Evolutionary conservation across 345 rosid genomes (phyloP).

Genomic region (Camelina laxa): DNA sequence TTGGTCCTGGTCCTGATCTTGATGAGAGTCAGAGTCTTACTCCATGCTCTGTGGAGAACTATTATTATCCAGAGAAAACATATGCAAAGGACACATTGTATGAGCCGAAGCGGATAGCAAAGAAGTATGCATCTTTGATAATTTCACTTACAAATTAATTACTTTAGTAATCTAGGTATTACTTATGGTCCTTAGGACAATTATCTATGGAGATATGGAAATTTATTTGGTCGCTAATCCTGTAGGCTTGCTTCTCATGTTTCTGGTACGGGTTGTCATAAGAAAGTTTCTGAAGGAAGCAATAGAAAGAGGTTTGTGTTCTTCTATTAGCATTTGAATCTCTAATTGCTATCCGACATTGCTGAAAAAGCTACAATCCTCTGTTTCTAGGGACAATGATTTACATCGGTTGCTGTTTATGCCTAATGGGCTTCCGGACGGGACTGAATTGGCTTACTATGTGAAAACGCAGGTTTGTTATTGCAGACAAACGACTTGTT

Average conservation of each 20-base stretch:
- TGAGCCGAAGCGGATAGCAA: slow-evolving; percentile 54
- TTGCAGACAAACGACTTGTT: slow-evolving; percentile 18
- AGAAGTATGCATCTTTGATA: slow-evolving; percentile 52
- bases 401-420: slow-evolving; percentile 88
- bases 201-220: neutral
- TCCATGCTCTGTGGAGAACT: slow-evolving; percentile 44
- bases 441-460: slow-evolving; percentile 83
- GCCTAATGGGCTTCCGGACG: slow-evolving; percentile 97
- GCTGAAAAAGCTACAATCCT: slow-evolving; percentile 13
- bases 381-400: slow-evolving; percentile 81
- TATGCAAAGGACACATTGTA: slow-evolving; percentile 41
- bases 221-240: slow-evolving; percentile 21
- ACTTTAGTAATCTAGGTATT: neutral
- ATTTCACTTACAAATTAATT: slow-evolving; percentile 13
- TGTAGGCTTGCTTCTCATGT: slow-evolving; percentile 57
- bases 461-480: slow-evolving; percentile 80
- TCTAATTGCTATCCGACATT: slow-evolving; percentile 8
- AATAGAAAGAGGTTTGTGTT: slow-evolving; percentile 67
- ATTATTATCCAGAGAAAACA: slow-evolving; percentile 42
- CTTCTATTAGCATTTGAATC: slow-evolving; percentile 18
- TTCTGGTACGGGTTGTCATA: slow-evolving; percentile 52
- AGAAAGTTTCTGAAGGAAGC: slow-evolving; percentile 69
- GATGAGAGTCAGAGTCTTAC: slow-evolving; percentile 50
- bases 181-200: slow-evolving; percentile 13
- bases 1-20: slow-evolving; percentile 42